Conservation (phyloP, 139 green algal genomes). For the Marvania coccoides region DNA sequence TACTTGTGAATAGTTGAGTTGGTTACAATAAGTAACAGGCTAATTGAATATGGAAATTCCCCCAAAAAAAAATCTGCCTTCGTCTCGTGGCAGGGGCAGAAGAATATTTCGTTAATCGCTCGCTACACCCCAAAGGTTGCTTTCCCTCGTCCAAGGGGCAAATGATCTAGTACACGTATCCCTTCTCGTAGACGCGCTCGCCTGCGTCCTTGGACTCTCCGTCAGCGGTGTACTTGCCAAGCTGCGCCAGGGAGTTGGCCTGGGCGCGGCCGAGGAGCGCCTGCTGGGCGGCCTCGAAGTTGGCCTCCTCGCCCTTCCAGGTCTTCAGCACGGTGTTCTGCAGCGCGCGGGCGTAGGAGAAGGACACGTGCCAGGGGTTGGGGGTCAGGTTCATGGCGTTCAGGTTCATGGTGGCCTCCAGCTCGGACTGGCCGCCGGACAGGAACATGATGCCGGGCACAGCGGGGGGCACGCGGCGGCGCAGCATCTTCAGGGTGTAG, state of each 20-base stretch:
- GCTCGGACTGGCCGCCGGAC: slow-evolving; percentile 96
- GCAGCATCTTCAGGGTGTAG: slow-evolving; percentile 93
- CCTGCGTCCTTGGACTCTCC: slow-evolving; percentile 14
- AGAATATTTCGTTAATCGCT: too few relatives aligned
- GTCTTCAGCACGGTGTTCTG: slow-evolving; percentile 79
- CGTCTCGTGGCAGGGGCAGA: too few relatives aligned
- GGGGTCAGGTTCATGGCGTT: slow-evolving; percentile 99
- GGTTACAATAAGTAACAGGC: too few relatives aligned
- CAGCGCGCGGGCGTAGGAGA: slow-evolving; percentile 99
- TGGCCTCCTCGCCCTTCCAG: slow-evolving; percentile 87
- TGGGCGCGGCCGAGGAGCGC: slow-evolving; percentile 86
- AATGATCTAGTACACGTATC: slow-evolving; percentile 75
- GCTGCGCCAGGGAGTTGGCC: slow-evolving; percentile 92
- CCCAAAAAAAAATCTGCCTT: too few relatives aligned
- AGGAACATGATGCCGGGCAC: slow-evolving; percentile 99
- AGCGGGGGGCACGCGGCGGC: slow-evolving; percentile 90
- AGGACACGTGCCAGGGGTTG: slow-evolving; percentile 99
- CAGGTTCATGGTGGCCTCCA: slow-evolving; percentile 98
- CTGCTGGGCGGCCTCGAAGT: slow-evolving; percentile 79
- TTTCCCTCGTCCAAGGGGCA: neutral
- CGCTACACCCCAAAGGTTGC: too few relatives aligned
- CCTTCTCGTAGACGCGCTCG: slow-evolving; percentile 72
- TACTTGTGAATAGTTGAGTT: too few relatives aligned
- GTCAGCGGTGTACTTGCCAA: slow-evolving; percentile 85
- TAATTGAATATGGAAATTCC: too few relatives aligned